Percentiles rank a stretch among this genome's conserved stretches.
Conservation (phyloP, 2,329 filamentous ascomycete genomes). For the Trichothecium roseum region DNA sequence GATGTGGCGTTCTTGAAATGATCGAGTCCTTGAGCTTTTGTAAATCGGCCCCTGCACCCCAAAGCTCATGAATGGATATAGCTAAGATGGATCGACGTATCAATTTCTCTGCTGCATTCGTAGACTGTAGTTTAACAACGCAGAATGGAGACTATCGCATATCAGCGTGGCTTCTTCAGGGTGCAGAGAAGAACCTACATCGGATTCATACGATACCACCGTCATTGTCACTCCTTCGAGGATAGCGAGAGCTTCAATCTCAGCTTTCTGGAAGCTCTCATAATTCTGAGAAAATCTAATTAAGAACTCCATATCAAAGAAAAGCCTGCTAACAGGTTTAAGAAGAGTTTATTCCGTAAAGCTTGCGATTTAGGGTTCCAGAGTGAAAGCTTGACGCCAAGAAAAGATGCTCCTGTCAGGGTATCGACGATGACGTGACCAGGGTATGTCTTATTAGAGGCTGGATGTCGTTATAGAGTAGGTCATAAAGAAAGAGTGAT, state of each 20-base stretch:
- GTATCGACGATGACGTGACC: no score
- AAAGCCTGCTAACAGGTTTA: no score
- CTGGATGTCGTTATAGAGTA: no score
- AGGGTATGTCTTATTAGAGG: no score
- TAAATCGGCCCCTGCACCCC: slow-evolving; percentile 64
- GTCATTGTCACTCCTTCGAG: slow-evolving; percentile 57
- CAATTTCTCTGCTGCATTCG: slow-evolving; percentile 53
- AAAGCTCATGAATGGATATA: slow-evolving; percentile 79
- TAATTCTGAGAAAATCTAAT: slow-evolving; percentile 84
- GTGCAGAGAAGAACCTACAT: slow-evolving; percentile 43
- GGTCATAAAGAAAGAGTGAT: no score
- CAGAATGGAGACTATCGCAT: slow-evolving; percentile 72
- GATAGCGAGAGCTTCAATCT: slow-evolving; percentile 70
- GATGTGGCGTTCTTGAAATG: slow-evolving; percentile 41
- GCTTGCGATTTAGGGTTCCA: no score
- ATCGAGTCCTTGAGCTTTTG: slow-evolving; percentile 58
- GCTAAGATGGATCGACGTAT: slow-evolving; percentile 70
- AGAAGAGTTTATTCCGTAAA: no score
- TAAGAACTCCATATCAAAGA: slow-evolving; percentile 79
- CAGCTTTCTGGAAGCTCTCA: slow-evolving; percentile 80
- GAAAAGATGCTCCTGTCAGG: no score
- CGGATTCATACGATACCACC: slow-evolving; percentile 62
- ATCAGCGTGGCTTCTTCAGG: neutral
- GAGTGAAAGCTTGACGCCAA: no score
- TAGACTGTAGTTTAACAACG: slow-evolving; percentile 58